Conservation (phyloP, 768 basidiomycete genomes). For the Hirschioporus abietinus region DNA sequence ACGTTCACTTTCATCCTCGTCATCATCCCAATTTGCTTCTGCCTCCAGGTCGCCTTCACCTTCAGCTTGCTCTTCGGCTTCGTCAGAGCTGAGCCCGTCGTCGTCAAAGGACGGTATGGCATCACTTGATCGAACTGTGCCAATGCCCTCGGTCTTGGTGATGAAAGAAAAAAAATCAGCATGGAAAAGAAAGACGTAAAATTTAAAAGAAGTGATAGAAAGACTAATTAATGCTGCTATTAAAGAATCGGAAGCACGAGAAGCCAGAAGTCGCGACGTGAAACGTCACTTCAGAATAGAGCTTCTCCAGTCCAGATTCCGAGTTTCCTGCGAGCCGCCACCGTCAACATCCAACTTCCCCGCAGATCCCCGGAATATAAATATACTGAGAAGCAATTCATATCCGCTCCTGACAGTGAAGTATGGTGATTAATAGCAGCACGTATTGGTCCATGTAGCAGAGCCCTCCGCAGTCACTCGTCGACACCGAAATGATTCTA, state of each 20-base stretch:
- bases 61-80: constrained; percentile 37
- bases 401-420: neutral
- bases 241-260: neutral
- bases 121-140: constrained; percentile 63
- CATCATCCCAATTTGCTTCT: constrained; percentile 19
- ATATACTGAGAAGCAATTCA: neutral
- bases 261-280: constrained; percentile 2
- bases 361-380: neutral
- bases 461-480: no score
- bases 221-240: neutral
- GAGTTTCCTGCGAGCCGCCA: neutral
- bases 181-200: neutral
- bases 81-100: constrained; percentile 64
- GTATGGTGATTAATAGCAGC: neutral
- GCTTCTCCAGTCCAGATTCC: neutral
- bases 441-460: neutral
- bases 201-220: neutral
- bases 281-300: neutral
- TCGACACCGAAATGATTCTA: neutral
- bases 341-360: neutral
- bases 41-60: constrained; percentile 29
- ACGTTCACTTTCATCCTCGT: constrained; percentile 15
- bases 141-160: constrained; percentile 75
- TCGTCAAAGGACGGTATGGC: constrained; percentile 57
- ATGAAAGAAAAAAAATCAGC: constrained; percentile 11